phyloP scores from a whole-genome alignment of 768 basidiomycete species.

The Cystobasidium onofrii region DNA sequence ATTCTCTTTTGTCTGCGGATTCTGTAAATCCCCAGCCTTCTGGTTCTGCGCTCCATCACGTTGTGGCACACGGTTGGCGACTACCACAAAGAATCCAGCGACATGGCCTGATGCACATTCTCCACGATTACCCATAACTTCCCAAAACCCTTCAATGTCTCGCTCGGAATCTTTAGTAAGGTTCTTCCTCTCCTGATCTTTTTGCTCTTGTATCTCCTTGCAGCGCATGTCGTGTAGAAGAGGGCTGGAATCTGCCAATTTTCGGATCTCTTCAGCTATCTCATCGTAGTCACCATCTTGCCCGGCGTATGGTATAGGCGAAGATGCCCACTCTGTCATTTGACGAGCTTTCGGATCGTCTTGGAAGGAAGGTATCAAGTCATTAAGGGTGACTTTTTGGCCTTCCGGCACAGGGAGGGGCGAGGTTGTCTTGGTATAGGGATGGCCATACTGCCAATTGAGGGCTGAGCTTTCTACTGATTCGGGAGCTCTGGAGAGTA shows the following conservation, averaged over 20 bases:
- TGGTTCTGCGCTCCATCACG: background rate
- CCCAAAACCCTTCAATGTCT: constrained; percentile 78
- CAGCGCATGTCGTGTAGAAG: background rate
- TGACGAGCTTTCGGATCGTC: constrained; percentile 95
- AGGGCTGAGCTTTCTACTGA: constrained; percentile 34
- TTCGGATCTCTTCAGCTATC: constrained; percentile 1
- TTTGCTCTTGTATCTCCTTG: constrained; percentile 30
- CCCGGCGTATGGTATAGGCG: constrained; percentile 44
- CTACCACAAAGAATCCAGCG: constrained; percentile 81
- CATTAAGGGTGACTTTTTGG: constrained; percentile 52
- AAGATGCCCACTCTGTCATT: constrained; percentile 52
- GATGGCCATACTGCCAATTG: constrained; percentile 70
- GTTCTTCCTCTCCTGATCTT: constrained; percentile 34
- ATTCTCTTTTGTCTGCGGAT: background rate
- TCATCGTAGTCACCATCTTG: constrained; percentile 52
- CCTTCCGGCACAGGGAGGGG: constrained; percentile 40
- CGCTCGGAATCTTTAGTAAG: constrained; percentile 17
- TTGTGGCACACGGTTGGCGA: constrained; percentile 33
- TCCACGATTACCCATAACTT: constrained; percentile 89
- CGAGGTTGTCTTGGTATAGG: constrained; percentile 50
- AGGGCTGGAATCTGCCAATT: background rate
- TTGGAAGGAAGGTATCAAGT: constrained; percentile 80
- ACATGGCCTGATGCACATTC: constrained; percentile 84
- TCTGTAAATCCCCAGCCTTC: too few species aligned
- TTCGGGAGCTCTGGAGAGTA: constrained; percentile 31